These are phyloP conservation scores for Leccinum aurantiacum DNA, from an alignment of 768 basidiomycete species.

Conservation along the genomic window DNA sequence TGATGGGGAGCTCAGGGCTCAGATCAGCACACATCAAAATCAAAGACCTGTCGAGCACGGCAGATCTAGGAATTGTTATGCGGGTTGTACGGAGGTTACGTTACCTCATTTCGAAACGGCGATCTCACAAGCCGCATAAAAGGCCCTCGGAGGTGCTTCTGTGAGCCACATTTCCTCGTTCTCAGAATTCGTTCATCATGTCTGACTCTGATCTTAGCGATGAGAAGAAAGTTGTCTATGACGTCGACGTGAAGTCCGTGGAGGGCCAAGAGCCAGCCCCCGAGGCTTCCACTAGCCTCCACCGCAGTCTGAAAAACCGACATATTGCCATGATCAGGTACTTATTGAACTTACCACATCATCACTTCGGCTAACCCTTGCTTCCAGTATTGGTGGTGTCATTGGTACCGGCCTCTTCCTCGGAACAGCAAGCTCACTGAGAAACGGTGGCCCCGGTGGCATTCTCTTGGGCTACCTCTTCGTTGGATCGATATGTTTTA, in stretches of 20 bases:
- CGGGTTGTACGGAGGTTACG: not conserved
- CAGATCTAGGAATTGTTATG: not conserved
- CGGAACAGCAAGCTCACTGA: conserved; percentile 35
- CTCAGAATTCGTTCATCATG: conserved; percentile 9
- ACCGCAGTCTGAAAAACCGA: conserved; percentile 34
- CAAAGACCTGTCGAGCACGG: not conserved
- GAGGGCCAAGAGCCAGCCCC: conserved; percentile 10
- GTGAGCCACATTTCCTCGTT: not conserved
- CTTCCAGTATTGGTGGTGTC: conserved; percentile 35
- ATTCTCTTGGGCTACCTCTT: conserved; percentile 43
- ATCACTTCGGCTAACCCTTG: not conserved
- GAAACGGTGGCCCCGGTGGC: conserved; percentile 46
- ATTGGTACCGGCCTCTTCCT: conserved; percentile 43
- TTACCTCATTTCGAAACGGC: not conserved
- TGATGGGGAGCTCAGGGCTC: not conserved
- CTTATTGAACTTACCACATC: too few relatives aligned
- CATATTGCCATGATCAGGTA: conserved; percentile 39
- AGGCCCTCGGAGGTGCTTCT: not conserved
- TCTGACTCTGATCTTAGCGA: not conserved
- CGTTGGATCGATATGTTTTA: conserved; percentile 38
- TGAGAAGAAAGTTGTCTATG: not conserved
- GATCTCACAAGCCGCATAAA: not conserved
- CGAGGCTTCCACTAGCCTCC: conserved; percentile 10
- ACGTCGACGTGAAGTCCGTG: conserved; percentile 5
- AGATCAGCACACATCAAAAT: not conserved